phyloP scores from a whole-genome alignment of 73 alveolate genomes.

The Durusdinium trenchii region DNA sequence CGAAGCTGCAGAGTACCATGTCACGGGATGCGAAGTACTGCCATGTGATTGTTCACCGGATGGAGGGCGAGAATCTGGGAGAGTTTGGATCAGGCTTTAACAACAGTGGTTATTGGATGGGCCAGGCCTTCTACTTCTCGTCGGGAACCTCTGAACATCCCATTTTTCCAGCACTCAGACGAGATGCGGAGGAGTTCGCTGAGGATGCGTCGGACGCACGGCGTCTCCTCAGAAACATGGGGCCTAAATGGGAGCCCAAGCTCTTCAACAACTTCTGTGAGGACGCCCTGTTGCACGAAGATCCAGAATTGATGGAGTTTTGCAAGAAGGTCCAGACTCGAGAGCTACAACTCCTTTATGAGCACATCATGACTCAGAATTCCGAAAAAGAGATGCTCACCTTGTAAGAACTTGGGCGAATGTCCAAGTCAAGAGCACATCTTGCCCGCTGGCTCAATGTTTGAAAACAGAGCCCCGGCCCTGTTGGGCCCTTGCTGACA shows the following conservation, averaged over 20 bases:
- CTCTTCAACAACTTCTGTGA: conserved; percentile 77
- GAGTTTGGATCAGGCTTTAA: conserved; percentile 78
- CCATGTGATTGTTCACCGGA: conserved; percentile 81
- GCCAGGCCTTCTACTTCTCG: conserved; percentile 68
- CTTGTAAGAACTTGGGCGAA: too few species aligned
- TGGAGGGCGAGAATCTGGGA: conserved; percentile 84
- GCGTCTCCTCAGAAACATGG: conserved; percentile 66
- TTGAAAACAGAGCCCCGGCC: too few species aligned
- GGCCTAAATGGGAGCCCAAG: conserved; percentile 87
- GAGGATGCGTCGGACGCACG: conserved; percentile 44
- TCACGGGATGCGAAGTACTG: conserved; percentile 57
- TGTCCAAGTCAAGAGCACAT: too few species aligned
- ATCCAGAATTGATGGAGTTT: conserved; percentile 79
- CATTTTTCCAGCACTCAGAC: conserved; percentile 52
- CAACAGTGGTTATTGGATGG: conserved; percentile 74
- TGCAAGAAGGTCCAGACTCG: conserved; percentile 81
- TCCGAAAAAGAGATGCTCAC: too few species aligned
- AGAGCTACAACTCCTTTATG: conserved; percentile 69
- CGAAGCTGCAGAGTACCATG: conserved; percentile 69
- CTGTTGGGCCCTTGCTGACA: too few species aligned
- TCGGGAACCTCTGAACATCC: conserved; percentile 43
- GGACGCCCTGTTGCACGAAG: conserved; percentile 75
- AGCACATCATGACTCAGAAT: conserved; percentile 65
- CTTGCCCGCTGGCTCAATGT: too few species aligned
- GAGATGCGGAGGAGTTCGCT: conserved; percentile 58